phyloP scores from a whole-genome alignment of 345 rosid species.

The Lepidium africanum region DNA sequence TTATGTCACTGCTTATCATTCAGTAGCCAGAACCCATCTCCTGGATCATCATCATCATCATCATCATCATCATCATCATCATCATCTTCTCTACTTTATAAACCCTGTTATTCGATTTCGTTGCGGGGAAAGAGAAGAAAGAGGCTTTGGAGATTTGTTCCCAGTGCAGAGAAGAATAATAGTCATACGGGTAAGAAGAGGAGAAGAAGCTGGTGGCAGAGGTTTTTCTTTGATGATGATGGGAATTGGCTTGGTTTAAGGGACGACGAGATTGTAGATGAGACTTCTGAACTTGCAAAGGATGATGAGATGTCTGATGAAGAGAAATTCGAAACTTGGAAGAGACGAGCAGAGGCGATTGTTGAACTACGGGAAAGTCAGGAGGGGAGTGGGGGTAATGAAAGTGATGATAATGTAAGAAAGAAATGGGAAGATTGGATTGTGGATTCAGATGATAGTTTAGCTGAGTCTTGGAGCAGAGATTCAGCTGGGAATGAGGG shows the following conservation, averaged over 20 bases:
- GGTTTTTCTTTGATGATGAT: slow-evolving; percentile 68
- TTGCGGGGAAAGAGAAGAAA: slow-evolving; percentile 26
- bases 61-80: not conserved
- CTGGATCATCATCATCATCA: not conserved
- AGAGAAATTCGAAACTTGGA: slow-evolving; percentile 84
- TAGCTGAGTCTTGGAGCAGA: slow-evolving; percentile 40
- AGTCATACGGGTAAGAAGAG: slow-evolving; percentile 27
- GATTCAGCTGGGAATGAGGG: slow-evolving; percentile 30
- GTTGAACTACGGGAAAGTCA: slow-evolving; percentile 84
- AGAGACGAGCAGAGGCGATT: slow-evolving; percentile 86
- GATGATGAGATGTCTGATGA: slow-evolving; percentile 43
- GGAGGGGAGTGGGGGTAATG: slow-evolving; percentile 32
- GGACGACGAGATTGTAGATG: slow-evolving; percentile 54
- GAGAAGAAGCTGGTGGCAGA: slow-evolving; percentile 74
- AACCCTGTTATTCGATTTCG: slow-evolving; percentile 17
- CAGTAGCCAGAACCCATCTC: slow-evolving; percentile 22
- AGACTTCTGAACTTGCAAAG: slow-evolving; percentile 22
- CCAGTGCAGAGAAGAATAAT: slow-evolving; percentile 35
- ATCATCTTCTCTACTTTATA: slow-evolving; percentile 2
- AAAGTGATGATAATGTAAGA: slow-evolving; percentile 44
- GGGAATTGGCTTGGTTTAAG: slow-evolving; percentile 84
- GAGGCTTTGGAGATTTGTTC: slow-evolving; percentile 35
- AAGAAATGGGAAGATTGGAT: slow-evolving; percentile 98
- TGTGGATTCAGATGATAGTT: slow-evolving; percentile 40
- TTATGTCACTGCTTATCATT: slow-evolving; percentile 39